These are phyloP conservation scores for Cynara cardunculus DNA, from an alignment of 129 eudicot species.

Conservation along the genomic window DNA sequence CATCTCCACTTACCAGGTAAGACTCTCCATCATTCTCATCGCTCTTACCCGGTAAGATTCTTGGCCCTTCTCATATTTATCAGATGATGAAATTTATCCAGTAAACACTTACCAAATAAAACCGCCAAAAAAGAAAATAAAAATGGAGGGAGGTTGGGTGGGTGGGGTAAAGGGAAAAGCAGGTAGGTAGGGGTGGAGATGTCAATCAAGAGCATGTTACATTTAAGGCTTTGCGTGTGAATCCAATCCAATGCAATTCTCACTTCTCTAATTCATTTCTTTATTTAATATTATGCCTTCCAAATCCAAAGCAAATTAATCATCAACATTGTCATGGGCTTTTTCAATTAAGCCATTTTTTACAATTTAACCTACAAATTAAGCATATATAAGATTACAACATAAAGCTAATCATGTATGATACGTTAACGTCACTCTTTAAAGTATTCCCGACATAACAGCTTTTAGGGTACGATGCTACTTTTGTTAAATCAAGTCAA, in stretches of 20 bases:
- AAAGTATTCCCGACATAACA: too few relatives aligned
- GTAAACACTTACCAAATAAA: too few relatives aligned
- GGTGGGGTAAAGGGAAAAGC: background rate
- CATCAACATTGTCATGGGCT: background rate
- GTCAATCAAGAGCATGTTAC: constrained; percentile 32
- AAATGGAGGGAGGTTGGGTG: background rate
- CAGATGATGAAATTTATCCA: too few relatives aligned
- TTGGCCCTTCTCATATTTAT: too few relatives aligned
- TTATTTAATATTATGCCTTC: background rate
- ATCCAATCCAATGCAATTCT: too few relatives aligned
- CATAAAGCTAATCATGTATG: background rate
- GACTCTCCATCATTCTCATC: too few relatives aligned
- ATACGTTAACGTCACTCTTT: background rate
- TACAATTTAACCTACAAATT: background rate
- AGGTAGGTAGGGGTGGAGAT: background rate
- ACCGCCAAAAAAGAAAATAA: too few relatives aligned
- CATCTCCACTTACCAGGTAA: too few relatives aligned
- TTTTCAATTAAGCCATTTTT: background rate
- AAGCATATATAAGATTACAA: background rate
- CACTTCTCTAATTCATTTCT: too few relatives aligned
- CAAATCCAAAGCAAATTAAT: background rate
- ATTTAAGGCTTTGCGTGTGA: constrained; percentile 29
- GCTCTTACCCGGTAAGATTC: too few relatives aligned
- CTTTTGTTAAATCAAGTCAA: background rate
- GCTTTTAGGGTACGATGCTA: background rate